phyloP scores from a whole-genome alignment of 805 yeast species.

The Wickerhamiella galacta region DNA sequence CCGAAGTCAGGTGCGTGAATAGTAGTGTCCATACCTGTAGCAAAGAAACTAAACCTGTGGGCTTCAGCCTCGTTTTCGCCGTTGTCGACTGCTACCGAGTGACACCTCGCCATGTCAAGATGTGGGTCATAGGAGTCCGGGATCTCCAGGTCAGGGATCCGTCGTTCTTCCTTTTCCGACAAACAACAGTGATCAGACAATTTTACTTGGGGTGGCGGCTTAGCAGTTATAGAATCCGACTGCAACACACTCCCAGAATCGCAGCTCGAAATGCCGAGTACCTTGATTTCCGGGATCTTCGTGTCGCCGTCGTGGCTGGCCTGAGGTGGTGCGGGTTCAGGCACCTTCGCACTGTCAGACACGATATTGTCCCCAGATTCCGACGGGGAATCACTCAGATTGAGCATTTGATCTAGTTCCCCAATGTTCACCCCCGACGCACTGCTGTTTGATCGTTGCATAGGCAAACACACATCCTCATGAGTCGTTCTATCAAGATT shows the following conservation, averaged over 20 bases:
- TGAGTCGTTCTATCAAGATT: slow-evolving; percentile 58
- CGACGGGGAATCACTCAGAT: slow-evolving; percentile 4
- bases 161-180: too few relatives aligned
- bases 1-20: slow-evolving; percentile 80
- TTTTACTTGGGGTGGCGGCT: too few relatives aligned
- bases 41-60: slow-evolving; percentile 70
- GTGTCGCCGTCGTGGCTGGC: too few relatives aligned
- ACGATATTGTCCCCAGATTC: too few relatives aligned
- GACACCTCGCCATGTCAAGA: slow-evolving; percentile 13
- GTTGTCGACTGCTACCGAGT: not conserved
- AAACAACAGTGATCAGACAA: too few relatives aligned
- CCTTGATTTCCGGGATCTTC: too few relatives aligned
- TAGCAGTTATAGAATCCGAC: too few relatives aligned
- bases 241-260: too few relatives aligned
- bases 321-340: too few relatives aligned
- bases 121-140: slow-evolving; percentile 1
- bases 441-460: slow-evolving; percentile 31
- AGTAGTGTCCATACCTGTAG: slow-evolving; percentile 70
- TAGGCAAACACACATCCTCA: slow-evolving; percentile 95
- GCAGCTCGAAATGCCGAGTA: too few relatives aligned
- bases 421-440: slow-evolving; percentile 48
- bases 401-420: slow-evolving; percentile 39
- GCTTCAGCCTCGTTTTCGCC: slow-evolving; percentile 27
- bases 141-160: slow-evolving; percentile 4
- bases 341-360: too few relatives aligned